Evolutionary conservation across 768 basidiomycete species (phyloP).

Genomic region (Coprinellus aureogranulatus): DNA sequence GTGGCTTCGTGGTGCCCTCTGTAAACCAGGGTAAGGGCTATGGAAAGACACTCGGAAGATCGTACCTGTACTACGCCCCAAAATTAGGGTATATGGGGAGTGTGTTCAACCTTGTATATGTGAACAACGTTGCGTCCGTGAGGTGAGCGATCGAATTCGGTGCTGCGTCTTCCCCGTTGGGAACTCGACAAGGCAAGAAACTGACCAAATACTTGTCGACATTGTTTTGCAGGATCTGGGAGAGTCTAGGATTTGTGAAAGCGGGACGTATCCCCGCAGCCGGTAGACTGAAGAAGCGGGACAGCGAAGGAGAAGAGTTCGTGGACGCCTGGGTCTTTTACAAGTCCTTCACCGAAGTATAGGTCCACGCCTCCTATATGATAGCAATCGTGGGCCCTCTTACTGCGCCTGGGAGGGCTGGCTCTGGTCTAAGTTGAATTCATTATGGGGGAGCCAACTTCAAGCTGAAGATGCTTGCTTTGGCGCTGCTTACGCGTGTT

Average conservation of each 20-base stretch:
- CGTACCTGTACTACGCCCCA: conserved; percentile 81
- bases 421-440: no score
- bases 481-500: not conserved
- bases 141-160: conserved; percentile 38
- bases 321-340: conserved; percentile 87
- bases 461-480: no score
- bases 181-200: no score
- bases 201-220: no score
- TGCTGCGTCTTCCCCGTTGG: not conserved
- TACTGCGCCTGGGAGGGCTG: no score
- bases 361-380: no score
- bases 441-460: no score
- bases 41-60: conserved; percentile 72
- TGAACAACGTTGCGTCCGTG: conserved; percentile 75
- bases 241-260: conserved; percentile 70
- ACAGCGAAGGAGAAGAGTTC: conserved; percentile 79
- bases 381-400: no score
- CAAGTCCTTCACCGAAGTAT: conserved; percentile 32
- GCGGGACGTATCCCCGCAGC: conserved; percentile 75
- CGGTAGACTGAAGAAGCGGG: conserved; percentile 64
- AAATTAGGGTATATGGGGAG: conserved; percentile 71
- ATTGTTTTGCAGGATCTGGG: conserved; percentile 64
- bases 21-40: conserved; percentile 61
- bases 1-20: conserved; percentile 78
- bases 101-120: conserved; percentile 90